Evolutionary conservation across 257 asterid species (phyloP).

Genomic region (Fraxinus americana): DNA sequence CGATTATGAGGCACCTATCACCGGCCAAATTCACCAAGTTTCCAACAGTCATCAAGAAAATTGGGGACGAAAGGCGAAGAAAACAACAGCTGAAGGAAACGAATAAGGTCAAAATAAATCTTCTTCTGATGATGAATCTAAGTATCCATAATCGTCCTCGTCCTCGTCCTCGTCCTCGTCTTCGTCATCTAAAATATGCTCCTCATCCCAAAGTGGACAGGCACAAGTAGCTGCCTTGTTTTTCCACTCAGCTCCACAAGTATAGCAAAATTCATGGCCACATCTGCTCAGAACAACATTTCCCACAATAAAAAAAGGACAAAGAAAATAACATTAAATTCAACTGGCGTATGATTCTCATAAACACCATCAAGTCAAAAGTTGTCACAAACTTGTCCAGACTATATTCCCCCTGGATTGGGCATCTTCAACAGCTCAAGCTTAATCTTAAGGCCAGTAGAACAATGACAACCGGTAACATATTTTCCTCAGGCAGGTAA

Average conservation of each 20-base stretch:
- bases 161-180: conserved; percentile 12
- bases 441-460: not conserved
- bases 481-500: not conserved
- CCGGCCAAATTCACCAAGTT: not conserved
- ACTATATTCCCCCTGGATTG: not conserved
- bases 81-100: not conserved
- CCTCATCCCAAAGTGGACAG: conserved; percentile 76
- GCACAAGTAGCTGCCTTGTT: conserved; percentile 61
- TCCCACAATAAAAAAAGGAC: not conserved
- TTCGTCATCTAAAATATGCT: conserved; percentile 29
- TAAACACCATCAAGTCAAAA: not conserved
- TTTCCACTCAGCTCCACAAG: conserved; percentile 82
- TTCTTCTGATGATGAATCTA: not conserved
- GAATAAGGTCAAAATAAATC: not conserved
- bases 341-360: not conserved
- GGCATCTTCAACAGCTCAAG: not conserved
- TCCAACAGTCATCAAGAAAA: not conserved
- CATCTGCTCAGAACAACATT: conserved; percentile 52
- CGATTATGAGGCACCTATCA: not conserved
- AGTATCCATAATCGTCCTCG: conserved; percentile 3
- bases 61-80: not conserved
- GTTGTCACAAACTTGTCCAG: not conserved
- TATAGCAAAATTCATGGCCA: conserved; percentile 77
- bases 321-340: not conserved
- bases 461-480: not conserved